Evolutionary conservation across 768 basidiomycete genomes (phyloP).

Genomic region (Pleurotus tuoliensis): DNA sequence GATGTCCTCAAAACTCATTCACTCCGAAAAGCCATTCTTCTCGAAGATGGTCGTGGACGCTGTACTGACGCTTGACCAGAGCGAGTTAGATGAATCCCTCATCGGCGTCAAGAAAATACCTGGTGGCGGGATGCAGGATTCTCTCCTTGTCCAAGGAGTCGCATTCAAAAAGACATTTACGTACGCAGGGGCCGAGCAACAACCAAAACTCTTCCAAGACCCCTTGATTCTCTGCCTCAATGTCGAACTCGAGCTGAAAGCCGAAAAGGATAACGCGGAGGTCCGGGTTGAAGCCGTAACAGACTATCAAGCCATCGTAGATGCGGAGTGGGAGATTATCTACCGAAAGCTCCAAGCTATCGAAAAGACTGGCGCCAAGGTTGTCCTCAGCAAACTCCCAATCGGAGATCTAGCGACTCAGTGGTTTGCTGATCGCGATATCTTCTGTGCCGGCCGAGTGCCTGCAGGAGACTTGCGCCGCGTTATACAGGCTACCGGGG

Average conservation of each 20-base stretch:
- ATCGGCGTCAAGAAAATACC: constrained; percentile 98
- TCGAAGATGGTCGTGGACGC: constrained; percentile 99
- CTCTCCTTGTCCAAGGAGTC: constrained; percentile 83
- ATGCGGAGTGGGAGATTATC: constrained; percentile 99
- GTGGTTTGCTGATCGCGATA: constrained; percentile 98
- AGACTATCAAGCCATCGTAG: constrained; percentile 98
- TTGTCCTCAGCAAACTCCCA: constrained; percentile 95
- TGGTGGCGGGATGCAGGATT: constrained; percentile 97
- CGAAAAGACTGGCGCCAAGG: constrained; percentile 93
- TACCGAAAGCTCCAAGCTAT: constrained; percentile 96
- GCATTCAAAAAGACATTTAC: constrained; percentile 99
- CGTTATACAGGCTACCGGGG: constrained; percentile 94
- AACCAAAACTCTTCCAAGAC: constrained; percentile 87
- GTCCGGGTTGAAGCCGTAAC: constrained; percentile 95
- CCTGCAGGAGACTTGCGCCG: constrained; percentile 85
- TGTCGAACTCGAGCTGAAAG: constrained; percentile 97
- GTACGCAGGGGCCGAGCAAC: constrained; percentile 98
- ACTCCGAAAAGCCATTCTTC: constrained; percentile 98
- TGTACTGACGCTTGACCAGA: constrained; percentile 86
- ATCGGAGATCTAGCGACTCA: constrained; percentile 99
- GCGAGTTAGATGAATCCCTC: constrained; percentile 90
- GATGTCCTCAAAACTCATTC: constrained; percentile 99
- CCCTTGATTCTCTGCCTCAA: constrained; percentile 93
- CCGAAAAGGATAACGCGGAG: constrained; percentile 99
- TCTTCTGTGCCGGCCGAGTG: constrained; percentile 98